Conservation (phyloP, 2,329 filamentous ascomycete species). For the Ilyonectria robusta region DNA sequence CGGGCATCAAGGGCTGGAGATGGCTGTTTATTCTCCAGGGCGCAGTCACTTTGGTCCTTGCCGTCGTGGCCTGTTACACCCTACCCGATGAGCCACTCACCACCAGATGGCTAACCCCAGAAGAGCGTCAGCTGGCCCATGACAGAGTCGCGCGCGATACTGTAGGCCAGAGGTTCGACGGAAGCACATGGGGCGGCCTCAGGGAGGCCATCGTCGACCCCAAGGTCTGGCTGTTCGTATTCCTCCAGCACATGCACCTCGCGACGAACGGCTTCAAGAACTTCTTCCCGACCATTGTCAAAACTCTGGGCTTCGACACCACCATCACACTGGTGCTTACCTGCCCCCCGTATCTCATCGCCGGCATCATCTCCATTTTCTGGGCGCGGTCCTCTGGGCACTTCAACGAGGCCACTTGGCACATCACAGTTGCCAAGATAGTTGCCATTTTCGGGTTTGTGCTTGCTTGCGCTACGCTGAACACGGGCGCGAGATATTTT, state of each 20-base stretch:
- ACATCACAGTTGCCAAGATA: slow-evolving; percentile 58
- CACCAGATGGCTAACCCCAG: slow-evolving; percentile 56
- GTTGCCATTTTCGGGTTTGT: slow-evolving; percentile 52
- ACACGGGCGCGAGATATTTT: slow-evolving; percentile 41
- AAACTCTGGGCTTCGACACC: slow-evolving; percentile 40
- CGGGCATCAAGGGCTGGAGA: slow-evolving; percentile 43
- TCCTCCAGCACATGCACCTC: slow-evolving; percentile 65
- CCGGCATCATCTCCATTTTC: slow-evolving; percentile 37
- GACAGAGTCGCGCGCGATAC: slow-evolving; percentile 59
- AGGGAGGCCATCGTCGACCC: slow-evolving; percentile 54
- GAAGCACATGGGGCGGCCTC: slow-evolving; percentile 41
- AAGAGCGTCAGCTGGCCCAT: slow-evolving; percentile 57
- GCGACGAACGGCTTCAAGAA: slow-evolving; percentile 61
- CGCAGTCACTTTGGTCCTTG: slow-evolving; percentile 49
- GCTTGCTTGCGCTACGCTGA: slow-evolving; percentile 45
- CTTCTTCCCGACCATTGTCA: slow-evolving; percentile 41
- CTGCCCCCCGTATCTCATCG: slow-evolving; percentile 60
- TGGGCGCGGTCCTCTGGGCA: slow-evolving; percentile 55
- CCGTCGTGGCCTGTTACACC: slow-evolving; percentile 42
- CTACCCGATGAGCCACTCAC: slow-evolving; percentile 58
- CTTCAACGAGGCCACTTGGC: slow-evolving; percentile 62
- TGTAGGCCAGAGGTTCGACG: slow-evolving; percentile 56
- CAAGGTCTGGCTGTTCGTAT: slow-evolving; percentile 60
- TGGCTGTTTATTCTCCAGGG: slow-evolving; percentile 75
- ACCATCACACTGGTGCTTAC: slow-evolving; percentile 47